Base-by-base conservation (phyloP, 345 rosid species). In the Brassica incana region DNA sequence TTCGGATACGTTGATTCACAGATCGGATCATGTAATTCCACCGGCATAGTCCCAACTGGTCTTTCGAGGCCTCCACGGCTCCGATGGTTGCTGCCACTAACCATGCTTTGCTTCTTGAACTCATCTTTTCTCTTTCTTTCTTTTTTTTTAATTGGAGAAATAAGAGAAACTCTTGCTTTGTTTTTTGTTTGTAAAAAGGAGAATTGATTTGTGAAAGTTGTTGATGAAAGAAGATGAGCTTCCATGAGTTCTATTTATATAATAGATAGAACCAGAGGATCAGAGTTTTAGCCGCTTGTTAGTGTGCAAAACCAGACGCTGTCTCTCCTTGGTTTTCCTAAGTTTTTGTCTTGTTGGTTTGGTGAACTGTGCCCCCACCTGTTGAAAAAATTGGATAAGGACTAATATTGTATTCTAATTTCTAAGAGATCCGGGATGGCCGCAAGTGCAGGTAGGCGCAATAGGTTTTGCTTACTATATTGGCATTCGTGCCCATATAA, bases 61-160 rank as follows among this genome's bases (percentile, higher is more conserved):
- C 89, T 66, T 89, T 89, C 16, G 86, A 63, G 11, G 89, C 85
- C 79, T 88, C 88, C 45, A 87, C 73, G 2, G 81, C 87, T 61
- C 87, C 92, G 15, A 86, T 79, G 67, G 85, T 85, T 12, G 88
- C 85, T 5, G 90, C 92, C n/a, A 84, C 87, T 8, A 85, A 50
- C 87, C 90, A 86, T 20, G 89, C 81, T 60, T 78, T 83, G 50
- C 84, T 74, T 8, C 78, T 61, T 58, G 82, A 73, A 80, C 79
- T 65, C 86, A 80, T 80, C 23, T 2, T 43, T 20, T 11, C 15
- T 45, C 54, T 11, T 14, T 48, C 6, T 45, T 23, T 18, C 1
- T 3, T 18, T 35, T 40, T 4, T 52, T 8, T 3, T 14, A 52
- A 52, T n/a, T 15, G 20, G 59, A 50, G 11, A 45, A 11, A 45